phyloP scores from a whole-genome alignment of 1,284 basidiomycete species.

The Rhizoctonia solani region DNA sequence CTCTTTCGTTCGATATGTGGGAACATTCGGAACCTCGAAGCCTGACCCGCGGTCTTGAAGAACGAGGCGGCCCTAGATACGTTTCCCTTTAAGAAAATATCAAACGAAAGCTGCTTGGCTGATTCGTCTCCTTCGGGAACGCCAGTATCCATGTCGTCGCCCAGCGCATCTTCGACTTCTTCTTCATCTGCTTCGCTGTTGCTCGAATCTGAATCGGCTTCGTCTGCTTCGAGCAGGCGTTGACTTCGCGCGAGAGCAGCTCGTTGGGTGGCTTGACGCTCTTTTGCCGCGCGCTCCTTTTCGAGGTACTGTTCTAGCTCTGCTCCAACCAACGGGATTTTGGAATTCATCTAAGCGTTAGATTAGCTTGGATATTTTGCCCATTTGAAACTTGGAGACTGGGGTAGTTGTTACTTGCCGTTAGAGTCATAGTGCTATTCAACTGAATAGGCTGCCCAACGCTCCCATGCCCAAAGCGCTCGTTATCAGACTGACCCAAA shows the following conservation, averaged over 20 bases:
- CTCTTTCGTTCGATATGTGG: conserved; percentile 93
- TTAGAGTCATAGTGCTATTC: conserved; percentile 67
- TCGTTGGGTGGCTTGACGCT: conserved; percentile 85
- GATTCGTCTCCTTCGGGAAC: conserved; percentile 52
- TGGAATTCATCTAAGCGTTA: conserved; percentile 74
- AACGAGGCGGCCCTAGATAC: conserved; percentile 76
- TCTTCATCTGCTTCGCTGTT: conserved; percentile 60
- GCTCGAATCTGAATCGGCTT: conserved; percentile 43
- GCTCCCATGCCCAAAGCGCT: conserved; percentile 85
- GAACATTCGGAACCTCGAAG: conserved; percentile 92
- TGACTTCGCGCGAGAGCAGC: conserved; percentile 82
- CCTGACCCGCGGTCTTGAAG: conserved; percentile 74
- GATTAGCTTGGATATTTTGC: not conserved
- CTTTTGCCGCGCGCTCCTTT: conserved; percentile 78
- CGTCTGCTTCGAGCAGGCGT: conserved; percentile 83
- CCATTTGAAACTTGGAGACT: not conserved
- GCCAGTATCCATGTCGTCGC: conserved; percentile 44
- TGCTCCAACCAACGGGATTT: conserved; percentile 81
- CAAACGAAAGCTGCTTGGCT: conserved; percentile 74
- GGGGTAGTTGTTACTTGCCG: conserved; percentile 53
- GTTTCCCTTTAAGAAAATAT: conserved; percentile 96
- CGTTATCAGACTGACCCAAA: conserved; percentile 68
- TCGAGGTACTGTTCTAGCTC: conserved; percentile 85
- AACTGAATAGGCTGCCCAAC: conserved; percentile 84
- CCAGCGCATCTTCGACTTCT: conserved; percentile 66